These are phyloP conservation scores for Picocystis salinarum DNA, from an alignment of 139 green algal genomes.

Conservation along the genomic window DNA sequence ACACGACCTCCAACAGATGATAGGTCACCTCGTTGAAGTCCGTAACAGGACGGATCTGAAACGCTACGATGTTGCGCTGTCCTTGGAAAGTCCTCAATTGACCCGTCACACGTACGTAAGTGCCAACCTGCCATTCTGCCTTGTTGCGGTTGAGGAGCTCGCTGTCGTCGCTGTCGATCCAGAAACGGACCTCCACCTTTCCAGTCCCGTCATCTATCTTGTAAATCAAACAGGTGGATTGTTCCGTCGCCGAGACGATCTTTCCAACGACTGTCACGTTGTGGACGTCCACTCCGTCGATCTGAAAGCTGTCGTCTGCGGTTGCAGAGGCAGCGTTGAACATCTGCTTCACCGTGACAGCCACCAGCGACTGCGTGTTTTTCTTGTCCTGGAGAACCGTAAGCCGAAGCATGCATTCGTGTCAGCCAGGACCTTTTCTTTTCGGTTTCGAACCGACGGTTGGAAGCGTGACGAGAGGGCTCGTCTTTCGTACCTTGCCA, in stretches of 20 bases:
- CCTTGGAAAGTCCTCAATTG: slow-evolving; percentile 28
- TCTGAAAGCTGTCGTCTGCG: slow-evolving; percentile 17
- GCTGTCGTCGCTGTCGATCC: slow-evolving; percentile 22
- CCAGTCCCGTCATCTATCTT: slow-evolving; percentile 54
- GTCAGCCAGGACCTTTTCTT: not conserved
- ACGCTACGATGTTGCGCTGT: slow-evolving; percentile 27
- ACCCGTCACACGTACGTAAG: slow-evolving; percentile 54
- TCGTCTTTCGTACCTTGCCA: no score
- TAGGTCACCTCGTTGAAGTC: slow-evolving; percentile 67
- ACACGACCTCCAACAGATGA: slow-evolving; percentile 46
- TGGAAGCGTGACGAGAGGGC: no score
- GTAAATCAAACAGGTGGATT: slow-evolving; percentile 15
- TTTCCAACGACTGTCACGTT: slow-evolving; percentile 45
- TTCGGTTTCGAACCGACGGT: no score
- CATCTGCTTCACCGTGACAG: slow-evolving; percentile 47
- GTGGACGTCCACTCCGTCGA: slow-evolving; percentile 19
- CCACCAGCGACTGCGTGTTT: slow-evolving; percentile 25
- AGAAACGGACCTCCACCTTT: slow-evolving; percentile 28
- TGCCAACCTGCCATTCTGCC: slow-evolving; percentile 21
- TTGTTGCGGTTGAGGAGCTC: slow-evolving; percentile 10
- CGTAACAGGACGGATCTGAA: slow-evolving; percentile 28
- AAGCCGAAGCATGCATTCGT: not conserved
- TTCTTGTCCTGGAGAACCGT: not conserved
- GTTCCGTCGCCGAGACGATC: slow-evolving; percentile 25
- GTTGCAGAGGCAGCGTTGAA: slow-evolving; percentile 7